These are phyloP conservation scores for Saturnispora quitensis DNA, from an alignment of 805 yeast species.

Conservation along the genomic window DNA sequence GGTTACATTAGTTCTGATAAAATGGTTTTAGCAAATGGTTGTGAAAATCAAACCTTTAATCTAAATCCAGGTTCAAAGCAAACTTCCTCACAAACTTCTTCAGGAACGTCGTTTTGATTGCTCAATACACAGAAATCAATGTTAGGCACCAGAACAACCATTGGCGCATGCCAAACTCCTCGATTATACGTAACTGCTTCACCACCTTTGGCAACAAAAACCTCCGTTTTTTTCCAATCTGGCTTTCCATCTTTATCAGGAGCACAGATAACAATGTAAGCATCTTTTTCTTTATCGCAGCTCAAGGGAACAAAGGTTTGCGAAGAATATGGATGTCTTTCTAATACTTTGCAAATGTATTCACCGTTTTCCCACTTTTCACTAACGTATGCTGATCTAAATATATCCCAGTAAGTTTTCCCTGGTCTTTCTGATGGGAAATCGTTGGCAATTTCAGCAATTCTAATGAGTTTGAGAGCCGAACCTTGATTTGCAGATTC, in stretches of 20 bases:
- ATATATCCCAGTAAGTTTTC: conserved; percentile 71
- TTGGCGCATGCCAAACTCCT: conserved; percentile 94
- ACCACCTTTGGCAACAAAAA: conserved; percentile 70
- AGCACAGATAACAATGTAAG: conserved; percentile 80
- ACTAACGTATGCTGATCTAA: conserved; percentile 71
- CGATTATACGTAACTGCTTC: conserved; percentile 86
- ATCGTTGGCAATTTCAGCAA: conserved; percentile 55
- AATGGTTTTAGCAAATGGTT: background rate
- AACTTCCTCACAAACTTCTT: conserved; percentile 78
- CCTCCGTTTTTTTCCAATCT: conserved; percentile 48
- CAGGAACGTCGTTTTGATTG: conserved; percentile 70
- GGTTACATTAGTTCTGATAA: background rate
- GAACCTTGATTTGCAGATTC: conserved; percentile 87
- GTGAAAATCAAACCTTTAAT: conserved; percentile 22
- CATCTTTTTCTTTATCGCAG: conserved; percentile 33
- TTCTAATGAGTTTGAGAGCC: conserved; percentile 67
- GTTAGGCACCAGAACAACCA: conserved; percentile 66
- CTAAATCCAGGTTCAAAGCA: conserved; percentile 52
- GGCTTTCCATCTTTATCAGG: conserved; percentile 40
- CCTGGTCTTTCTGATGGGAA: conserved; percentile 43
- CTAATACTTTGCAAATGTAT: conserved; percentile 62
- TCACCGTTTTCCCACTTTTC: conserved; percentile 35
- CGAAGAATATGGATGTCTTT: conserved; percentile 81
- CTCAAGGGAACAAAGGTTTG: conserved; percentile 95
- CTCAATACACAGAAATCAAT: conserved; percentile 84